A percentile compares a stretch with the other conserved stretches of the same genome.
Conservation (phyloP, 2,329 filamentous ascomycete species). For the Penicillium sclerotigenum region DNA sequence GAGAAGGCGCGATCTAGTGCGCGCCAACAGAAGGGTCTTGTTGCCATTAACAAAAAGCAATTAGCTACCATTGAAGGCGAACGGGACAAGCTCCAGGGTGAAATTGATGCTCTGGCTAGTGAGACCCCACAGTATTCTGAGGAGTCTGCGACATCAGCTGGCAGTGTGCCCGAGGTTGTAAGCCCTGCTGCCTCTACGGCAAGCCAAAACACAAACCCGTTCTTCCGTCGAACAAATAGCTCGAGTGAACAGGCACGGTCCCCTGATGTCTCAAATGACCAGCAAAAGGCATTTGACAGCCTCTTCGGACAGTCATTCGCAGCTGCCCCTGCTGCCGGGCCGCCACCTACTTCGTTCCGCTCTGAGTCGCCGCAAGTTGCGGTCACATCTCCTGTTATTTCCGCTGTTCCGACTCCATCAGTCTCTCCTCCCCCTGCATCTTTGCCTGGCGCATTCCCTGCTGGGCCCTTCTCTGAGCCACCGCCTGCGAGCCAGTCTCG, state of each 20-base stretch:
- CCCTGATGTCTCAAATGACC: conserved; percentile 42
- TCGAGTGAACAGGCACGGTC: conserved; percentile 51
- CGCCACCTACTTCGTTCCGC: conserved; percentile 62
- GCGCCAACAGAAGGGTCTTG: conserved; percentile 90
- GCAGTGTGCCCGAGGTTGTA: conserved; percentile 52
- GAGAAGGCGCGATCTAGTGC: conserved; percentile 92
- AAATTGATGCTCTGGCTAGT: conserved; percentile 67
- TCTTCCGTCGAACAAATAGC: conserved; percentile 66
- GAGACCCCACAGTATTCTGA: conserved; percentile 57
- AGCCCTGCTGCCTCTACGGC: conserved; percentile 64
- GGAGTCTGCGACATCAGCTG: conserved; percentile 37
- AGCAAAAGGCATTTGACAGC: conserved; percentile 75
- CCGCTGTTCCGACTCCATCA: conserved; percentile 58
- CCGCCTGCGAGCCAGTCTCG: conserved; percentile 68
- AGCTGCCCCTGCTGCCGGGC: conserved; percentile 39
- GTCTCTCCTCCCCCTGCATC: conserved; percentile 56
- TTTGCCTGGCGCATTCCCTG: conserved; percentile 23
- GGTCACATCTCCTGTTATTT: conserved; percentile 44
- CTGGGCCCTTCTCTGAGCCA: conserved; percentile 32
- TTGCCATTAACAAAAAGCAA: conserved; percentile 98
- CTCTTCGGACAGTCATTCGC: conserved; percentile 73
- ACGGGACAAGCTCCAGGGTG: conserved; percentile 78
- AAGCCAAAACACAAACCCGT: conserved; percentile 83
- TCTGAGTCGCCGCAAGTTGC: conserved; percentile 47
- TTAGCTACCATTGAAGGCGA: conserved; percentile 84